Percentiles rank a stretch among this genome's conserved stretches.
Evolutionary conservation across 148 eudicot species (phyloP).

Genomic region (Cornus florida): DNA sequence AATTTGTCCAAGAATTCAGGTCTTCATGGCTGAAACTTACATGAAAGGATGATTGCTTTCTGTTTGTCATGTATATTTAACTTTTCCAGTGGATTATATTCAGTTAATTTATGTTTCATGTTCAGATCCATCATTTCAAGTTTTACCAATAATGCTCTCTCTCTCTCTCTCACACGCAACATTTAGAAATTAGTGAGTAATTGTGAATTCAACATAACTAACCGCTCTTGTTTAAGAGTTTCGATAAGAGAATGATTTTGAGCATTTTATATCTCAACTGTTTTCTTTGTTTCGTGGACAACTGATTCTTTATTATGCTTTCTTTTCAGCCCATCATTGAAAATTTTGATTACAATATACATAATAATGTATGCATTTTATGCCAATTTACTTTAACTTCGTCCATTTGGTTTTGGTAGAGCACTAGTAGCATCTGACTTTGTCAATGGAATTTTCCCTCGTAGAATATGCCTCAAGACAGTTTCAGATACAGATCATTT

Average conservation of each 20-base stretch:
- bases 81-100: background rate
- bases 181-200: too few species aligned
- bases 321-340: constrained; percentile 3
- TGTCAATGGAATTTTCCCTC: constrained; percentile 21
- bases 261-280: background rate
- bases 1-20: constrained; percentile 15
- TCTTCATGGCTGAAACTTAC: background rate
- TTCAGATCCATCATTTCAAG: constrained; percentile 10
- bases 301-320: constrained; percentile 15
- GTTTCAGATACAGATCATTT: constrained; percentile 72
- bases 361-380: background rate
- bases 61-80: background rate
- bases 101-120: background rate
- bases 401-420: constrained; percentile 14
- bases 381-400: constrained; percentile 5
- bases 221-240: too few species aligned
- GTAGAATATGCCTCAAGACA: constrained; percentile 75
- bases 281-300: constrained; percentile 21
- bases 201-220: too few species aligned
- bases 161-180: background rate
- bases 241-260: constrained; percentile 7
- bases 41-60: background rate
- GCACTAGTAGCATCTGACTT: constrained; percentile 20
- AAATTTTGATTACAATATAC: constrained; percentile 2
- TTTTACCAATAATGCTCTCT: background rate